A percentile compares a stretch with the other conserved stretches of the same genome.
These are phyloP conservation scores for Geotrichum restrictum DNA, from an alignment of 1,139 yeast species.

Conservation along the genomic window DNA sequence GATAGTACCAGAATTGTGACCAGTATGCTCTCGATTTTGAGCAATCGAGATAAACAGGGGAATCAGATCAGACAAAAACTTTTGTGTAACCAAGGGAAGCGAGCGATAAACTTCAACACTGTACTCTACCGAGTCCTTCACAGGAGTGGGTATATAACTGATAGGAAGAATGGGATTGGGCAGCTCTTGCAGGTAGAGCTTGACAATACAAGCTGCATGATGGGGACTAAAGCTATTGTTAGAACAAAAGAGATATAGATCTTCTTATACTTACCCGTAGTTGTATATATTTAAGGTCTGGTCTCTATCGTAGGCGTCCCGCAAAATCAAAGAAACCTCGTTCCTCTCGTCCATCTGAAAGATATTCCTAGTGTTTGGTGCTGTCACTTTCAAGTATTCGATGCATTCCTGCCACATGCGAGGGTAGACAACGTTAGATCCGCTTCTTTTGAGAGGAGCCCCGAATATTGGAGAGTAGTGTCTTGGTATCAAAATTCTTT, in stretches of 20 bases:
- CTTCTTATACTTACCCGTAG: conserved; percentile 24
- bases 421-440: conserved; percentile 26
- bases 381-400: conserved; percentile 27
- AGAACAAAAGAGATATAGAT: background rate
- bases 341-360: conserved; percentile 22
- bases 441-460: conserved; percentile 28
- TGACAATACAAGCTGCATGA: conserved; percentile 14
- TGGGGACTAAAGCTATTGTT: conserved; percentile 26
- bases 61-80: conserved; percentile 15
- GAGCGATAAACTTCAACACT: conserved; percentile 12
- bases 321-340: conserved; percentile 32
- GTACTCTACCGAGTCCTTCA: conserved; percentile 10
- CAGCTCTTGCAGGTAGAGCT: conserved; percentile 17
- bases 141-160: conserved; percentile 12
- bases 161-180: conserved; percentile 18
- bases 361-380: conserved; percentile 22
- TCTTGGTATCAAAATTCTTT: conserved; percentile 36
- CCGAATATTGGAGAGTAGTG: conserved; percentile 38
- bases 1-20: conserved; percentile 8
- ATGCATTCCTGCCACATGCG: conserved; percentile 34
- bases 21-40: conserved; percentile 10
- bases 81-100: conserved; percentile 17
- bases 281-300: conserved; percentile 39
- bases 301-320: conserved; percentile 40
- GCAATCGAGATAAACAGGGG: conserved; percentile 14